Evolutionary conservation across 2,329 filamentous ascomycete species (phyloP).

Genomic region (Claviceps paspali): DNA sequence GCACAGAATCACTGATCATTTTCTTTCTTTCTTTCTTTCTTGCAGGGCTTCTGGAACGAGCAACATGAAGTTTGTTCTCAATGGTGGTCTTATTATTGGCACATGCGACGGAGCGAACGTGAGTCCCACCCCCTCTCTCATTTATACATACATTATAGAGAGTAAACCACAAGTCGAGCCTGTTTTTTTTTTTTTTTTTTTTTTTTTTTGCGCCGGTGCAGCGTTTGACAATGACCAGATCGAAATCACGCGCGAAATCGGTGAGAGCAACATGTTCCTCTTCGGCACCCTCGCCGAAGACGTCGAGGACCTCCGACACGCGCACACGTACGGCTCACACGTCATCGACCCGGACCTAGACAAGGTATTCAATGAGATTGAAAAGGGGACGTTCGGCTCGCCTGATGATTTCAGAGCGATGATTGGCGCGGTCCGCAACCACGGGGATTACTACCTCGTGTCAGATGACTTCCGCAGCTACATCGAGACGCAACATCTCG

Average conservation of each 20-base stretch:
- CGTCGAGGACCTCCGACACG: constrained; percentile 87
- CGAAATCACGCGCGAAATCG: constrained; percentile 93
- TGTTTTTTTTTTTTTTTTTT: too few species aligned
- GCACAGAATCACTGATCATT: background rate
- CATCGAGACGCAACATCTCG: constrained; percentile 74
- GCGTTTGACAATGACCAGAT: constrained; percentile 33
- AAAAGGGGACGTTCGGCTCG: constrained; percentile 67
- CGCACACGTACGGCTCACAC: constrained; percentile 72
- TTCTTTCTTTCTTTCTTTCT: constrained; percentile 3
- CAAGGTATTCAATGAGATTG: constrained; percentile 73
- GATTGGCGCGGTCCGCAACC: constrained; percentile 71
- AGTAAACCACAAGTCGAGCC: too few species aligned
- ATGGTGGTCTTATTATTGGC: constrained; percentile 92
- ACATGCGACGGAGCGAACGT: constrained; percentile 97
- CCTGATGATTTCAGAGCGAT: constrained; percentile 66
- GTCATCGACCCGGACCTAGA: constrained; percentile 60
- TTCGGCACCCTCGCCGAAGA: constrained; percentile 94
- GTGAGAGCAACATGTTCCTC: constrained; percentile 95
- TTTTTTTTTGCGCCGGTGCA: background rate
- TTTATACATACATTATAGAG: too few species aligned
- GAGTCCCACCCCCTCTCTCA: too few species aligned
- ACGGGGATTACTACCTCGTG: constrained; percentile 94
- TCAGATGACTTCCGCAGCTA: constrained; percentile 97
- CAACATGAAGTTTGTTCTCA: constrained; percentile 99
- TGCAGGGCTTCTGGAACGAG: constrained; percentile 60